Conservation (phyloP, 2,329 filamentous ascomycete genomes). For the Aspergillus ruber region DNA sequence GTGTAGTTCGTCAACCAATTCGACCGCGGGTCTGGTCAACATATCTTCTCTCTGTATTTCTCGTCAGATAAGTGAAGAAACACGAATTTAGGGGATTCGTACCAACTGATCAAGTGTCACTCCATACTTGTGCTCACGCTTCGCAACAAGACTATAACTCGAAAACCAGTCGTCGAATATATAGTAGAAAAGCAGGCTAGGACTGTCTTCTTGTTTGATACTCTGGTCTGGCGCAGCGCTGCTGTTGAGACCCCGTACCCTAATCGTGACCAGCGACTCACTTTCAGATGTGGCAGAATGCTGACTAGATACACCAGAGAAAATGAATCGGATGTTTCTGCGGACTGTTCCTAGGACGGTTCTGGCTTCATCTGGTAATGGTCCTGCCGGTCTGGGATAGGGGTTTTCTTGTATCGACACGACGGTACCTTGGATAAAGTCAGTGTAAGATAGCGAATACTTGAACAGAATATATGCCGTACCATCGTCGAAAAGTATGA, state of each 20-base stretch:
- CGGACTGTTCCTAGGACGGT: conserved; percentile 37
- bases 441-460: background rate
- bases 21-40: conserved; percentile 45
- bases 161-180: conserved; percentile 63
- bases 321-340: conserved; percentile 55
- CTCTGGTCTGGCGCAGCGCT: conserved; percentile 25
- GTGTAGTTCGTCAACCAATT: conserved; percentile 48
- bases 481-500: conserved; percentile 61
- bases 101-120: conserved; percentile 47
- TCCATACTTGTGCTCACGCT: conserved; percentile 48
- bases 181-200: conserved; percentile 60
- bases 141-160: conserved; percentile 54
- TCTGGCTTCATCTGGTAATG: conserved; percentile 19
- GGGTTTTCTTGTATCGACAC: conserved; percentile 62
- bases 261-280: conserved; percentile 45
- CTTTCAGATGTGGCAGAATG: conserved; percentile 42
- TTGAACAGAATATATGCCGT: conserved; percentile 13
- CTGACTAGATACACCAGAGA: conserved; percentile 54
- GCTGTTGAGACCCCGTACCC: conserved; percentile 32
- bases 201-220: conserved; percentile 44
- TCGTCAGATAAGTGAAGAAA: background rate
- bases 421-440: conserved; percentile 50
- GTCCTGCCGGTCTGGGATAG: conserved; percentile 41
- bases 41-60: conserved; percentile 45
- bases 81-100: conserved; percentile 8